Percentiles rank a stretch among this genome's conserved stretches.
phyloP scores from a whole-genome alignment of 345 rosid species.

The Lenwebbia sp. region DNA sequence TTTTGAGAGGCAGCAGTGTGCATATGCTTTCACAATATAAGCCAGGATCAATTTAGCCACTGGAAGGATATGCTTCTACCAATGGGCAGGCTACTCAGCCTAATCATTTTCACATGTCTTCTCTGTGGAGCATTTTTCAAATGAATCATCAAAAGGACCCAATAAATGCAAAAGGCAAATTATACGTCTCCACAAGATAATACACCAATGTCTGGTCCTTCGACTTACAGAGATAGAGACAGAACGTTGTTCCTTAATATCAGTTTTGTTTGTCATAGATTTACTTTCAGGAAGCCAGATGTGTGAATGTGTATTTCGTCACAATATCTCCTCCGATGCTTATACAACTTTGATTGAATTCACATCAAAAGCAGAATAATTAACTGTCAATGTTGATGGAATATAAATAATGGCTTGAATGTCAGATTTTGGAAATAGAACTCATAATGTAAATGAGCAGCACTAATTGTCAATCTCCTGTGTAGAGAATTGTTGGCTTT shows the following conservation, averaged over 20 bases:
- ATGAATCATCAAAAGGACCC: neutral
- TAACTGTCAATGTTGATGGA: neutral
- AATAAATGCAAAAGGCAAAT: neutral
- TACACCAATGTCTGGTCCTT: neutral
- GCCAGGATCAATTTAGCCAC: neutral
- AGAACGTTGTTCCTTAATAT: neutral
- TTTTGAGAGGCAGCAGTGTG: neutral
- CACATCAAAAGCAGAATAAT: neutral
- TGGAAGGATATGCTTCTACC: neutral
- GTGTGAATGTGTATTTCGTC: neutral
- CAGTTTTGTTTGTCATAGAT: neutral
- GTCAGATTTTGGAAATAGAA: neutral
- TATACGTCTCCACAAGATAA: neutral
- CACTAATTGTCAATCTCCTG: neutral
- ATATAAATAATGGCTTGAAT: neutral
- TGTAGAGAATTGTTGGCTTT: neutral
- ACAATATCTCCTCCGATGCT: neutral
- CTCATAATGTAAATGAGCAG: neutral
- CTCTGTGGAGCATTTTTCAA: neutral
- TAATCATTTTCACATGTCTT: neutral
- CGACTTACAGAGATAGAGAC: neutral
- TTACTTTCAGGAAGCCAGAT: neutral
- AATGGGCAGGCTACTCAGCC: neutral
- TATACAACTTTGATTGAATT: neutral
- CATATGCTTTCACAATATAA: neutral